phyloP scores from a whole-genome alignment of 2,329 filamentous ascomycete genomes.

The Xylariaceae sp. region DNA sequence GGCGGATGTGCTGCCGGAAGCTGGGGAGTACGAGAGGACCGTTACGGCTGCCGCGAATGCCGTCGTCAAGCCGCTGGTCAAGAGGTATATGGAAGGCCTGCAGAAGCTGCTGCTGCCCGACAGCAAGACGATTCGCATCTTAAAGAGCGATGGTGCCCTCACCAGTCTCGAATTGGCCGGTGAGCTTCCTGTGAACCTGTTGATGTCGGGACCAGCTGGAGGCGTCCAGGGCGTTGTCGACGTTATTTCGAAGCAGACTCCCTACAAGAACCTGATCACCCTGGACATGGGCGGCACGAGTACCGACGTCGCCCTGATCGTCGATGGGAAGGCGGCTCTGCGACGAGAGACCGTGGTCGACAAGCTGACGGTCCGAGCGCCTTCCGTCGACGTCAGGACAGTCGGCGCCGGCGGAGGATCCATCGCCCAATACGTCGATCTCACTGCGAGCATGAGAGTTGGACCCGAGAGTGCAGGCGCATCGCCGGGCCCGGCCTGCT shows the following conservation, averaged over 20 bases:
- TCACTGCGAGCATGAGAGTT: conserved; percentile 40
- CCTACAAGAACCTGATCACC: conserved; percentile 40
- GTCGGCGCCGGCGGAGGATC: conserved; percentile 43
- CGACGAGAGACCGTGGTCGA: conserved; percentile 38
- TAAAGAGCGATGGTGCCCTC: conserved; percentile 41
- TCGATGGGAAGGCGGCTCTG: conserved; percentile 33
- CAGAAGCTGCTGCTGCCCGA: conserved; percentile 26
- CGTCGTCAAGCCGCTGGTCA: conserved; percentile 39
- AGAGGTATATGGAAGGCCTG: conserved; percentile 35
- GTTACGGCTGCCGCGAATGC: conserved; percentile 40
- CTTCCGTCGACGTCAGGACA: conserved; percentile 40
- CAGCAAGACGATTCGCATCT: conserved; percentile 31
- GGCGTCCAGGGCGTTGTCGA: conserved; percentile 41
- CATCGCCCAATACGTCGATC: conserved; percentile 37
- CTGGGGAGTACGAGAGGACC: conserved; percentile 41
- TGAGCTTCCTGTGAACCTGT: conserved; percentile 38
- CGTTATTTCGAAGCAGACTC: conserved; percentile 34
- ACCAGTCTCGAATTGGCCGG: conserved; percentile 36
- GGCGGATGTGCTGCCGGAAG: conserved; percentile 36
- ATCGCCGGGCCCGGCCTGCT: conserved; percentile 39
- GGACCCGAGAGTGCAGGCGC: conserved; percentile 43
- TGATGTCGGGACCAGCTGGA: conserved; percentile 43
- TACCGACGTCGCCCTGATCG: conserved; percentile 39
- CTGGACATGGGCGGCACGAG: conserved; percentile 45
- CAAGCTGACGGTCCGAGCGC: conserved; percentile 34